These are phyloP conservation scores for Arabidopsis thaliana DNA, from an alignment of 345 rosid genomes.

Conservation along the genomic window TAIR10.1 NC_003075.7:14008501-14009000, in stretches of 20 bases:
- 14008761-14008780: slow-evolving; percentile 11
- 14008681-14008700: slow-evolving; percentile 1
- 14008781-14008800: slow-evolving; percentile 20
- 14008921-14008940: slow-evolving; percentile 27
- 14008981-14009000: slow-evolving; percentile 25
- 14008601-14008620: slow-evolving; percentile 22
- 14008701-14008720: slow-evolving; percentile 41
- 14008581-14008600: not conserved
- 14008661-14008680: not conserved
- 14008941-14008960: slow-evolving; percentile 38
- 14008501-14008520: slow-evolving; percentile 39
- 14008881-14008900: slow-evolving; percentile 24
- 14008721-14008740: slow-evolving; percentile 15
- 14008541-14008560: slow-evolving; percentile 43
- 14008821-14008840: slow-evolving; percentile 25
- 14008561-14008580: slow-evolving; percentile 28
- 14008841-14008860: not conserved
- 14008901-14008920: slow-evolving; percentile 3
- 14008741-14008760: slow-evolving; percentile 15
- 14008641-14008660: too few relatives aligned
- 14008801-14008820: not conserved
- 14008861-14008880: not conserved
- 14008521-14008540: slow-evolving; percentile 32
- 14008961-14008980: slow-evolving; percentile 46
- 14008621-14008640: slow-evolving; percentile 30